Percentiles rank a stretch among this genome's conserved stretches.
Evolutionary conservation across 108 stramenopile genomes (phyloP).

Genomic region (Skeletonema grethae): DNA sequence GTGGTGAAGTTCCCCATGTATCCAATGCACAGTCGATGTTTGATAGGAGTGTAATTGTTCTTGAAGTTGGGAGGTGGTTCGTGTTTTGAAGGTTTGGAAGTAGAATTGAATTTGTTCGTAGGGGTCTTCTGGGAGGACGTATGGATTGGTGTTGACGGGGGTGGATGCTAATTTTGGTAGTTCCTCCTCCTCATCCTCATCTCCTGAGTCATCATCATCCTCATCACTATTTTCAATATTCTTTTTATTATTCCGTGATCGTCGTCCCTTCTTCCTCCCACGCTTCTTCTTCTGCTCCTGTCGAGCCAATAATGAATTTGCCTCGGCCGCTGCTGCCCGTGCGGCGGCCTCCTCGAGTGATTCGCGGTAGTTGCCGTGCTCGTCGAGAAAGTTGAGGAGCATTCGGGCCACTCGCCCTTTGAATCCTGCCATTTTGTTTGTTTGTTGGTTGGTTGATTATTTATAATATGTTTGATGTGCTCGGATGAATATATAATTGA

Average conservation of each 20-base stretch:
- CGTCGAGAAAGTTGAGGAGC: slow-evolving; percentile 55
- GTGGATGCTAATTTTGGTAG: not conserved
- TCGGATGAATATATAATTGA: too few relatives aligned
- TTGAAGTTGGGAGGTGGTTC: slow-evolving; percentile 12
- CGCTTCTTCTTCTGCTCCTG: slow-evolving; percentile 16
- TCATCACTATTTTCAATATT: slow-evolving; percentile 13
- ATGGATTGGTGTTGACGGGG: not conserved
- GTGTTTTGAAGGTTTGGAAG: slow-evolving; percentile 23
- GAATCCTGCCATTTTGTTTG: slow-evolving; percentile 2
- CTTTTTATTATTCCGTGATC: slow-evolving; percentile 7
- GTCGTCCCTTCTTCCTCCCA: slow-evolving; percentile 13
- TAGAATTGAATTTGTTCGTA: slow-evolving; percentile 56
- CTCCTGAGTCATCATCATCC: not conserved
- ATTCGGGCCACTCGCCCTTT: slow-evolving; percentile 41
- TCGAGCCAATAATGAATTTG: slow-evolving; percentile 19
- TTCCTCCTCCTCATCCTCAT: slow-evolving; percentile 19
- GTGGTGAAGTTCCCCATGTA: slow-evolving; percentile 46
- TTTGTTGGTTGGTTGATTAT: not conserved
- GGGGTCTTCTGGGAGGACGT: slow-evolving; percentile 42
- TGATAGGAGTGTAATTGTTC: slow-evolving; percentile 10
- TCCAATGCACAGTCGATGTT: not conserved
- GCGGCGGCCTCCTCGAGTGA: slow-evolving; percentile 50
- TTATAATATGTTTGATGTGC: too few relatives aligned
- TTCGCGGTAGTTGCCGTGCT: slow-evolving; percentile 45
- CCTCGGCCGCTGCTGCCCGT: slow-evolving; percentile 39